These are phyloP conservation scores for Colletotrichum graminicola DNA, from an alignment of 2,329 filamentous ascomycete species.

Conservation along the genomic window DNA sequence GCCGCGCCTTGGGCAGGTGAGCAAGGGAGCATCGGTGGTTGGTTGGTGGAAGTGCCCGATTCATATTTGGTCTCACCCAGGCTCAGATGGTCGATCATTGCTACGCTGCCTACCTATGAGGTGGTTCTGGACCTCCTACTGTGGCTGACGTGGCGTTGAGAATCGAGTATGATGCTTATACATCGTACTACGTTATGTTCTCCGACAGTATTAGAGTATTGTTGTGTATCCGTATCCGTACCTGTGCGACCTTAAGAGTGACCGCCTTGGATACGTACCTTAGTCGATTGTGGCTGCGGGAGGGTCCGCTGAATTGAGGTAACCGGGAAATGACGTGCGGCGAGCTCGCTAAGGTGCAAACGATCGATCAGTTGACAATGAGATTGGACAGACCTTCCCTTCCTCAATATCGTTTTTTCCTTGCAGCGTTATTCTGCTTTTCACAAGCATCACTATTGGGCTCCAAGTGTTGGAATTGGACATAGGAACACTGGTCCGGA, in stretches of 20 bases:
- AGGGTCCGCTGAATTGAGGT: slow-evolving; percentile 18
- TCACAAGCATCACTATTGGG: neutral
- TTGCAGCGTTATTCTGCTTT: neutral
- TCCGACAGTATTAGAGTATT: no score
- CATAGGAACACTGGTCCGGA: neutral
- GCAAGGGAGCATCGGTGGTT: neutral
- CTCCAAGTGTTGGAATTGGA: neutral
- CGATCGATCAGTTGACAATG: slow-evolving; percentile 9
- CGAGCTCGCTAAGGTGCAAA: neutral
- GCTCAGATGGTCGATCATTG: slow-evolving; percentile 3
- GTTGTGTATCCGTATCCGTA: no score
- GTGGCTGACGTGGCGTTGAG: no score
- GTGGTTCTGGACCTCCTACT: no score
- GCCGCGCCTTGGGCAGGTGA: neutral
- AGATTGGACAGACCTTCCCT: neutral
- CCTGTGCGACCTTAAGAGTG: no score
- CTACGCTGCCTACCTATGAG: no score
- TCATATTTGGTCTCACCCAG: neutral
- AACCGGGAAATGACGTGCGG: slow-evolving; percentile 4
- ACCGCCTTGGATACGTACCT: no score
- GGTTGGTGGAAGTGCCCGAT: slow-evolving; percentile 10
- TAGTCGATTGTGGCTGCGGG: slow-evolving; percentile 11
- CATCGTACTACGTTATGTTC: no score
- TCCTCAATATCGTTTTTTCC: neutral
- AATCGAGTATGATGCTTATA: no score